Evolutionary conservation across 352 stramenopile species (phyloP).

Genomic region (Globisporangium solare): DNA sequence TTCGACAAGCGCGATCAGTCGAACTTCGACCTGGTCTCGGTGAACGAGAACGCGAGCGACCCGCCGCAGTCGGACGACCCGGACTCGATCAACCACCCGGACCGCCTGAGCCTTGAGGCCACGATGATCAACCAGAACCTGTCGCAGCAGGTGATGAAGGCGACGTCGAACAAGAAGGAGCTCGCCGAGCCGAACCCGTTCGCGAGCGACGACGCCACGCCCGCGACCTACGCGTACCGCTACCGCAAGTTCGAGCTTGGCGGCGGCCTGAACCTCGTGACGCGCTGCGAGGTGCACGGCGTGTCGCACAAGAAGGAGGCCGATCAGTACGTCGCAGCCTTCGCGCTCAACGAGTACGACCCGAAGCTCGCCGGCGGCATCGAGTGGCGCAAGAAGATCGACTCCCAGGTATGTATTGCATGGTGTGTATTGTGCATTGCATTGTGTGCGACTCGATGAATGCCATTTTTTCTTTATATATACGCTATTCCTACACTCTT

Average conservation of each 20-base stretch:
- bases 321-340: slow-evolving; percentile 93
- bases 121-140: slow-evolving; percentile 99
- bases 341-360: slow-evolving; percentile 97
- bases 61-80: slow-evolving; percentile 80
- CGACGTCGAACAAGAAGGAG: slow-evolving; percentile 43
- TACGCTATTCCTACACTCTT: slow-evolving; percentile 41
- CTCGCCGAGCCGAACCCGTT: slow-evolving; percentile 90
- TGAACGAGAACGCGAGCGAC: slow-evolving; percentile 94
- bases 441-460: slow-evolving; percentile 57
- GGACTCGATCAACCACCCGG: slow-evolving; percentile 95
- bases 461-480: slow-evolving; percentile 30
- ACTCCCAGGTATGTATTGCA: slow-evolving; percentile 71
- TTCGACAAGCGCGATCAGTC: slow-evolving; percentile 97
- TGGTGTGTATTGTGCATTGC: slow-evolving; percentile 12
- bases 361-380: slow-evolving; percentile 84
- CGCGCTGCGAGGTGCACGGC: slow-evolving; percentile 94
- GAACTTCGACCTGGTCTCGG: slow-evolving; percentile 93
- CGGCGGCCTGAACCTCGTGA: slow-evolving; percentile 85
- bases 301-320: slow-evolving; percentile 82
- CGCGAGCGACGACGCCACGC: slow-evolving; percentile 92
- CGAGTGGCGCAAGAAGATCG: slow-evolving; percentile 97
- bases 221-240: slow-evolving; percentile 93
- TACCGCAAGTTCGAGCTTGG: slow-evolving; percentile 96
- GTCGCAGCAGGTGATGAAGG: slow-evolving; percentile 95
- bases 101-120: slow-evolving; percentile 94